These are phyloP conservation scores for Globisporangium abappressorium DNA, from an alignment of 352 stramenopile species.

Conservation along the genomic window DNA sequence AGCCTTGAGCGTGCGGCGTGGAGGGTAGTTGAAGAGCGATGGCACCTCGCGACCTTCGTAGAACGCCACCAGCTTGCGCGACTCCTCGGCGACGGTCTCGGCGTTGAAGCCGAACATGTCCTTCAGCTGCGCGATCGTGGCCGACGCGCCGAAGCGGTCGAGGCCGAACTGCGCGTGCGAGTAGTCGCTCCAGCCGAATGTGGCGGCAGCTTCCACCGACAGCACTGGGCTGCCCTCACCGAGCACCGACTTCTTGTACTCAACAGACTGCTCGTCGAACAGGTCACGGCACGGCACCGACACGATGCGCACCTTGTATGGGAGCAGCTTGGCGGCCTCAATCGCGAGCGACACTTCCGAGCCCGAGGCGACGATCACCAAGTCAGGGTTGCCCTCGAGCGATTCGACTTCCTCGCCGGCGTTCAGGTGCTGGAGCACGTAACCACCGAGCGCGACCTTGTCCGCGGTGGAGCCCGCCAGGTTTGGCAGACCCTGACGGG, in stretches of 20 bases:
- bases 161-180: conserved; percentile 93
- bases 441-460: conserved; percentile 90
- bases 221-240: conserved; percentile 93
- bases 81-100: conserved; percentile 92
- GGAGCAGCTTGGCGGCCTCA: conserved; percentile 92
- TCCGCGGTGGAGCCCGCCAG: conserved; percentile 88
- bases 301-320: conserved; percentile 91
- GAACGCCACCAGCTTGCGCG: conserved; percentile 91
- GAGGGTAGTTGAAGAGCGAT: conserved; percentile 73
- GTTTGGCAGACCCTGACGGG: conserved; percentile 89
- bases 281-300: conserved; percentile 97
- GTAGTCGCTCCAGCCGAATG: conserved; percentile 95
- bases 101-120: conserved; percentile 95
- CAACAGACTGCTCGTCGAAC: conserved; percentile 94
- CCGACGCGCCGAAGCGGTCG: conserved; percentile 87
- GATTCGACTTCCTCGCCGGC: conserved; percentile 80
- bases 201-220: conserved; percentile 93
- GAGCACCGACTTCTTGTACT: conserved; percentile 96
- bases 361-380: conserved; percentile 94
- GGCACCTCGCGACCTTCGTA: conserved; percentile 77
- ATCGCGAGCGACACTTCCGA: conserved; percentile 95
- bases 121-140: conserved; percentile 87
- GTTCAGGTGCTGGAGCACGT: conserved; percentile 72
- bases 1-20: conserved; percentile 59
- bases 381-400: conserved; percentile 70